These are phyloP conservation scores for Amanita rimosa DNA, from an alignment of 768 basidiomycete species.

Conservation along the genomic window DNA sequence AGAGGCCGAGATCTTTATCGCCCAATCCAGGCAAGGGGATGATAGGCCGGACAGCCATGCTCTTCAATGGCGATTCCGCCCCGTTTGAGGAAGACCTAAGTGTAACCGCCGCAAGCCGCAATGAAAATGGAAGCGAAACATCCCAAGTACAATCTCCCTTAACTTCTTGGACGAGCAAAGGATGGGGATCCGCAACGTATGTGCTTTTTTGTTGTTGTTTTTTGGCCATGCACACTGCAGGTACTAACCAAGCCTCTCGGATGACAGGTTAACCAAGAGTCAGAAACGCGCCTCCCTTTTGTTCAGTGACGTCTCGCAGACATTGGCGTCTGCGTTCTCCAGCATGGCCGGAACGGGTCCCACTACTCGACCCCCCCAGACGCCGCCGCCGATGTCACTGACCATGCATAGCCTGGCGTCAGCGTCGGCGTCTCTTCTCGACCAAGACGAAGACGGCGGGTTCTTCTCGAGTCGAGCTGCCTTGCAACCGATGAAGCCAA, in stretches of 20 bases:
- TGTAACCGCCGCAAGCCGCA: conserved; percentile 4
- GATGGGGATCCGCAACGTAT: conserved; percentile 35
- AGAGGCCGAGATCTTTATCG: too few relatives aligned
- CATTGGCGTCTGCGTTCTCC: conserved; percentile 1
- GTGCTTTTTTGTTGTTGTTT: too few relatives aligned
- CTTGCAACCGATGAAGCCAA: conserved; percentile 1
- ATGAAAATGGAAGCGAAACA: conserved; percentile 13
- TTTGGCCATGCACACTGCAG: too few relatives aligned
- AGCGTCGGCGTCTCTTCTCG: background rate
- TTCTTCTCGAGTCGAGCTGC: background rate
- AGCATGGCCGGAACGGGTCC: background rate
- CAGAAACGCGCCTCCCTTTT: conserved; percentile 28
- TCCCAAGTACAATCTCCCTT: too few relatives aligned
- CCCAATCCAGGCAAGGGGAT: too few relatives aligned
- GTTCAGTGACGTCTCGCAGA: conserved; percentile 7
- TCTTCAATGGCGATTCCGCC: background rate
- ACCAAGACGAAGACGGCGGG: background rate
- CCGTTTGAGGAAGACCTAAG: too few relatives aligned
- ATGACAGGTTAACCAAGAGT: conserved; percentile 46
- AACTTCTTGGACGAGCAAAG: conserved; percentile 41
- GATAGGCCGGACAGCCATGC: background rate
- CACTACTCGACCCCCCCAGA: background rate
- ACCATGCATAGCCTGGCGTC: background rate
- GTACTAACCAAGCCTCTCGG: too few relatives aligned
- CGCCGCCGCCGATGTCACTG: too few relatives aligned